Evolutionary conservation across 164 flowering plant species (phyloP), one percentile per base, ranked within the genome.

Genomic region (Dillenia suffruticosa): DNA sequence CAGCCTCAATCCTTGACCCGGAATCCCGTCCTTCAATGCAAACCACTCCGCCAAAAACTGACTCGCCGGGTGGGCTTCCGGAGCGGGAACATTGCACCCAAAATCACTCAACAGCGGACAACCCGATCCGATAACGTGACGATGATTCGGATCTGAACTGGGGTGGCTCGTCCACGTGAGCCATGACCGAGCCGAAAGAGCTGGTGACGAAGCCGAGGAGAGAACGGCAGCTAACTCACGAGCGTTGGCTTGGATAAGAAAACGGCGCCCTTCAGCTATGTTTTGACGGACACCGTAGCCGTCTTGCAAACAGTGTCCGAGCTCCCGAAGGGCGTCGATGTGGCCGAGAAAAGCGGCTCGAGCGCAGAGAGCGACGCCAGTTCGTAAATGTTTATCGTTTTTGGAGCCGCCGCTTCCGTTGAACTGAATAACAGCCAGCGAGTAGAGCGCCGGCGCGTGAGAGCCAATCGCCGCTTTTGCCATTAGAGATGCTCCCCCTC

Each of bases 41-140:
- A 84, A 94, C 98, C 98, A 90, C 32, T 94, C 97, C 8, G 75
- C 65, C 58, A 94, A 32, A 60, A 94, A 90, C 66, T 66, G 70
- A 70, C 64, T 90, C 13, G 95, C 97, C 12, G 92, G 96, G 57
- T 89, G 92, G 3, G 84, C 63, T 69, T 84, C 90, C 45, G 88
- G 85, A 3, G 84, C 81, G 44, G 96, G 95, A 9, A 92, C 91
- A 74, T 84, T 90, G 67, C 93, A 89, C 0, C 98, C 98, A 71
- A 88, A 92, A 54, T 92, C 98, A 68, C 96, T 90, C 46, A 90
- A 68, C 51, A 92, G 56, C 58, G 95, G 86, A 54, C 96, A 93
- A 0, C 85, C 81, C 24, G 75, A 44, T n/a, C 61, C 74, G 0
- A 66, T 43, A 51, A 46, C 45, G 63, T 60, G 47, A 17, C 66